Base-by-base conservation (phyloP, 2,329 filamentous ascomycete genomes). In the Dactylellina sp. region DNA sequence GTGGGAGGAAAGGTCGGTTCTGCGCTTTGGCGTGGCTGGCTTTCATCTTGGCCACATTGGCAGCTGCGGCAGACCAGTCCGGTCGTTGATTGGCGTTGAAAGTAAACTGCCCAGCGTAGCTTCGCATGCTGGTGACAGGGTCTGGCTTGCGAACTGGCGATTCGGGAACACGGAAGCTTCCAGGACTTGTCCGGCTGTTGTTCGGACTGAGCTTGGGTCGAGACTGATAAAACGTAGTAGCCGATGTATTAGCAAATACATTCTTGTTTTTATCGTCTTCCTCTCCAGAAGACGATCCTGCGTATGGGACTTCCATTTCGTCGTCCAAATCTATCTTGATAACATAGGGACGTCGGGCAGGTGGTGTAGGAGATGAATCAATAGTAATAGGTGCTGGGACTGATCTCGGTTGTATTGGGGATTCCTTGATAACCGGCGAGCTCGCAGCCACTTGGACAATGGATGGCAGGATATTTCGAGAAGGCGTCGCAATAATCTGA, bases 401-500 rank as follows among this genome's bases (percentile, higher is more conserved):
- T 66, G 62, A 56, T 75, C 63, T 79, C 61, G 80, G 80, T 37
- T 81, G 80, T n/a, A 82, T 80, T 37, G 83, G 80, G 22, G 80
- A 79, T 12, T 82, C 80, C n/a, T 83, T 81, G 71, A 86, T 86
- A 66, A 89, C 85, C 1, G 93, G 93, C 0, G 94, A 97, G 1
- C 93, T 97, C n/a, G 92, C 91, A 28, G 90, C 89, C 1, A 97
- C 93, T 80, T 97, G 93, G 64, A 97, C 83, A 56, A 85, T 80
- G 39, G 84, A 80, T 53, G 80, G 63, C 3, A 68, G 46, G 2
- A 39, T 50, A 14, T 64, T 79, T 40, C 80, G 76, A 35, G 80
- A 78, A 1, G 82, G 81, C 53, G 81, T 80, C 14, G 83, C 82
- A 24, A 89, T 80, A 35, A 88, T 81, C 77, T 89, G 88, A 9